Conservation (phyloP, 768 basidiomycete genomes). For the Rhizopogon vesiculosus region DNA sequence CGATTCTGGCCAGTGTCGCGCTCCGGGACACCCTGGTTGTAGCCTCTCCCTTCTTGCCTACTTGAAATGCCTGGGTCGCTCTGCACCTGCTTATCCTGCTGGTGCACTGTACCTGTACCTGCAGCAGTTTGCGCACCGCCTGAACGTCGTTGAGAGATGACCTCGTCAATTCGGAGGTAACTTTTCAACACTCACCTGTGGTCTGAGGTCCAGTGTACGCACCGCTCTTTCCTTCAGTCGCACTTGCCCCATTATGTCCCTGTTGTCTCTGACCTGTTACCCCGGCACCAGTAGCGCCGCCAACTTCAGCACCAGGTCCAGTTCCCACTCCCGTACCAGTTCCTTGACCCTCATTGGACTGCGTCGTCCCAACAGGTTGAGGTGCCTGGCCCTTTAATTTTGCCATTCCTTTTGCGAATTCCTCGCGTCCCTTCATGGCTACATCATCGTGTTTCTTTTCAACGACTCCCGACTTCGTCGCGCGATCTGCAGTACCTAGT, state of each 20-base stretch:
- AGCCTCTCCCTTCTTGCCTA: background rate
- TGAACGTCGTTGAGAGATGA: background rate
- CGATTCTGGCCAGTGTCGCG: background rate
- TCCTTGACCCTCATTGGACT: background rate
- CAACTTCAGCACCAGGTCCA: background rate
- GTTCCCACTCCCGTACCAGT: background rate
- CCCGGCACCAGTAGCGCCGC: background rate
- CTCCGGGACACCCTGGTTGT: background rate
- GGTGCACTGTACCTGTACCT: background rate
- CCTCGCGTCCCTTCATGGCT: conserved; percentile 31
- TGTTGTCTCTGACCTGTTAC: background rate
- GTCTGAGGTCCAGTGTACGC: background rate
- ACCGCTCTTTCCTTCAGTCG: background rate
- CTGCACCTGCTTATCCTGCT: background rate
- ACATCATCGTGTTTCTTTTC: conserved; percentile 31
- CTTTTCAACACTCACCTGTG: background rate
- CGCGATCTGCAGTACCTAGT: conserved; percentile 34
- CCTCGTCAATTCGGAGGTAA: too few species aligned
- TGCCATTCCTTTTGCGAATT: conserved; percentile 36
- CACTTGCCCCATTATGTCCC: background rate
- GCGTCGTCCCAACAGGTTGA: background rate
- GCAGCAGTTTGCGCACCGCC: background rate
- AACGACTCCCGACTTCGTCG: conserved; percentile 19
- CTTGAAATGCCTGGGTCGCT: background rate
- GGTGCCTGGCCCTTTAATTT: conserved; percentile 15